phyloP scores from a whole-genome alignment of 805 yeast genomes.

The Pichia pseudocactophila region DNA sequence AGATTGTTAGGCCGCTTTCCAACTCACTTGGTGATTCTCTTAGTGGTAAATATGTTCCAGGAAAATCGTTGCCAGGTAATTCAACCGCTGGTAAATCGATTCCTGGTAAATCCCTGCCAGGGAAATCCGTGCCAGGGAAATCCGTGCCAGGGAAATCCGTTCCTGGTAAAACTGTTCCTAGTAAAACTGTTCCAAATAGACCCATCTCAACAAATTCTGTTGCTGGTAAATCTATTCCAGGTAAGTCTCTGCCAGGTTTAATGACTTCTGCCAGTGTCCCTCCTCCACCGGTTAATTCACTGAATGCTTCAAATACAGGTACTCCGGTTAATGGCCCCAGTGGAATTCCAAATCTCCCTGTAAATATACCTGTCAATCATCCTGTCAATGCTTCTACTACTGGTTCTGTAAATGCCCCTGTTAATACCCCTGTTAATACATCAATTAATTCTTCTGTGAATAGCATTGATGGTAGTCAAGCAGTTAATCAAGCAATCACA shows the following conservation, averaged over 20 bases:
- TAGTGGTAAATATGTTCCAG: neutral
- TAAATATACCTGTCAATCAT: neutral
- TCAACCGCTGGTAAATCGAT: slow-evolving; percentile 2
- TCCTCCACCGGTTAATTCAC: neutral
- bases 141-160: slow-evolving; percentile 6
- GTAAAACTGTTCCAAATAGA: neutral
- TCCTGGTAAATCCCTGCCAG: slow-evolving; percentile 6
- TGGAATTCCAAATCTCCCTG: neutral
- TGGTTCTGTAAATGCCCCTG: neutral
- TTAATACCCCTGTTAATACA: slow-evolving; percentile 11
- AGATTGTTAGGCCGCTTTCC: neutral
- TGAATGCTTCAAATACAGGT: neutral
- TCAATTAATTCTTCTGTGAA: slow-evolving; percentile 2
- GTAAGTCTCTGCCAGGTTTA: neutral
- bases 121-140: slow-evolving; percentile 7
- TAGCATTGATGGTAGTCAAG: slow-evolving; percentile 8
- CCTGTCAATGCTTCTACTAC: slow-evolving; percentile 2
- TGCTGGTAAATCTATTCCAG: slow-evolving; percentile 11
- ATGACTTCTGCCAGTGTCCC: no score
- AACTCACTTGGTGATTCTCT: neutral
- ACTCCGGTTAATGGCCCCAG: neutral
- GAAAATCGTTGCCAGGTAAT: neutral
- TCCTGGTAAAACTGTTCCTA: slow-evolving; percentile 4
- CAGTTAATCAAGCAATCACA: slow-evolving; percentile 20
- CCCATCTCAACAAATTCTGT: slow-evolving; percentile 1